These are phyloP conservation scores for Onygenales sp. DNA, from an alignment of 2,329 filamentous ascomycete genomes.

Conservation along the genomic window DNA sequence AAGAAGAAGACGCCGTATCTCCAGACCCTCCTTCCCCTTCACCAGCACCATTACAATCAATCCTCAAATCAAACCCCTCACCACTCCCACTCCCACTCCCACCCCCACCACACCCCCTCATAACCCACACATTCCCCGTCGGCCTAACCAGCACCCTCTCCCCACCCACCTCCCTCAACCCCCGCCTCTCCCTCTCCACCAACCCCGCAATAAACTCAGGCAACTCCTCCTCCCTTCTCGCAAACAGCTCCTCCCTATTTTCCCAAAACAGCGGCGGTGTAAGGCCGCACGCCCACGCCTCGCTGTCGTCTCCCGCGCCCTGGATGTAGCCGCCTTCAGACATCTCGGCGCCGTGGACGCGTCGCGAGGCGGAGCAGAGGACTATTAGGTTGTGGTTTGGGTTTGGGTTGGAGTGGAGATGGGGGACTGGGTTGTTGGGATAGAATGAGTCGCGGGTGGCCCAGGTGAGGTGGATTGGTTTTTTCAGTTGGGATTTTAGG, in stretches of 20 bases:
- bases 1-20: constrained; percentile 8
- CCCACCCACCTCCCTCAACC: constrained; percentile 9
- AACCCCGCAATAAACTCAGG: constrained; percentile 41
- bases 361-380: constrained; percentile 74
- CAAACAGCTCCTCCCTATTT: constrained; percentile 52
- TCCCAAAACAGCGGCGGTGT: constrained; percentile 74
- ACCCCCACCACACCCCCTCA: constrained; percentile 1
- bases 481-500: constrained; percentile 50
- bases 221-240: constrained; percentile 56
- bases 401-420: constrained; percentile 29
- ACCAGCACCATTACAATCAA: constrained; percentile 22
- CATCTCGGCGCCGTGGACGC: constrained; percentile 58
- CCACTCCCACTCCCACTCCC: constrained; percentile 30
- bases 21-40: constrained; percentile 14
- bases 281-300: constrained; percentile 80
- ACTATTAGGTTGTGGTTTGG: constrained; percentile 53
- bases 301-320: constrained; percentile 87
- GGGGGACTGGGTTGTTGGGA: constrained; percentile 32
- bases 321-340: constrained; percentile 76
- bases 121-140: constrained; percentile 25
- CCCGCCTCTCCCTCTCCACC: constrained; percentile 20
- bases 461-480: constrained; percentile 72
- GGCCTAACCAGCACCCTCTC: constrained; percentile 28
- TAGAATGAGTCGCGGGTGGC: constrained; percentile 57
- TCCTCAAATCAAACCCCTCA: constrained; percentile 36